A percentile compares a stretch with the other conserved stretches of the same genome.
phyloP scores from a whole-genome alignment of 2,329 filamentous ascomycete genomes.

The Fusarium sp. region DNA sequence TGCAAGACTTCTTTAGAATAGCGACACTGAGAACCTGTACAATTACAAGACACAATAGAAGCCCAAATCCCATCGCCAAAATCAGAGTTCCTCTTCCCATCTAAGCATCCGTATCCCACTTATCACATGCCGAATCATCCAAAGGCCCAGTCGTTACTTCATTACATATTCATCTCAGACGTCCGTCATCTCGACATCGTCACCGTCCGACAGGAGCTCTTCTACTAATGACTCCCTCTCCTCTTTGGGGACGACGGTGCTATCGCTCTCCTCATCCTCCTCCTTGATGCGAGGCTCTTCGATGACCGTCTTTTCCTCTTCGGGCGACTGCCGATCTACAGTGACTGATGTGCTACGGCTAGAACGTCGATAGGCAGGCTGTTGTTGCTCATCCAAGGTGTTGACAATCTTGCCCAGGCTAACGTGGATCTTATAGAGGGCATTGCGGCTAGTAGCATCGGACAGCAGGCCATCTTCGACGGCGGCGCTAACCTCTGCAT shows the following conservation, averaged over 20 bases:
- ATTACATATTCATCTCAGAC: slow-evolving; percentile 38
- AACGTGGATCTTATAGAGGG: slow-evolving; percentile 79
- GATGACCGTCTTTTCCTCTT: slow-evolving; percentile 59
- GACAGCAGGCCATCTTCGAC: slow-evolving; percentile 74
- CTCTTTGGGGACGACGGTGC: slow-evolving; percentile 51
- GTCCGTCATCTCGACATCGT: slow-evolving; percentile 54
- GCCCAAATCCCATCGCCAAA: slow-evolving; percentile 35
- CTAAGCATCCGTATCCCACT: slow-evolving; percentile 17
- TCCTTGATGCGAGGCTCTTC: slow-evolving; percentile 65
- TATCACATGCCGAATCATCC: slow-evolving; percentile 38
- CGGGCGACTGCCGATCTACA: slow-evolving; percentile 50
- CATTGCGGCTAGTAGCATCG: slow-evolving; percentile 75
- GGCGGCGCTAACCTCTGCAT: slow-evolving; percentile 72
- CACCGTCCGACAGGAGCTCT: slow-evolving; percentile 60
- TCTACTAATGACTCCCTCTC: slow-evolving; percentile 58
- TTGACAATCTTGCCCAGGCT: slow-evolving; percentile 79
- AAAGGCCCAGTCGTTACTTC: slow-evolving; percentile 41
- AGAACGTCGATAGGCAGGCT: slow-evolving; percentile 55
- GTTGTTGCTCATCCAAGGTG: slow-evolving; percentile 64
- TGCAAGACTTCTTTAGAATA: neutral
- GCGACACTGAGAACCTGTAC: slow-evolving; percentile 11
- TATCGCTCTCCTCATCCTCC: slow-evolving; percentile 61
- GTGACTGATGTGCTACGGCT: slow-evolving; percentile 63
- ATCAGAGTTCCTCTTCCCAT: slow-evolving; percentile 26
- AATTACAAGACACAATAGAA: slow-evolving; percentile 31